Conservation (phyloP, 129 eudicot species). For the Rutidosis leptorrhynchoides region DNA sequence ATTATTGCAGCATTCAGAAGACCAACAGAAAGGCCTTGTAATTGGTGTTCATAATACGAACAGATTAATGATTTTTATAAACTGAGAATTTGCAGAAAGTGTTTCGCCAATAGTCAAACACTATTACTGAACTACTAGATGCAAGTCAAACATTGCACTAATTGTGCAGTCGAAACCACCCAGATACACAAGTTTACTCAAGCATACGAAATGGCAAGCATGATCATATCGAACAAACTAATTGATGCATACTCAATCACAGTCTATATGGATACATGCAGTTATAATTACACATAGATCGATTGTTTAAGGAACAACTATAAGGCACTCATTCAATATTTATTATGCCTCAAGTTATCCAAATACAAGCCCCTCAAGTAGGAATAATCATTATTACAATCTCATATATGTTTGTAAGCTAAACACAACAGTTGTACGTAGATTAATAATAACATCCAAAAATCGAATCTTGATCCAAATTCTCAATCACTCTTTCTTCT, state of each 20-base stretch:
- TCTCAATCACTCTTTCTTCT: constrained; percentile 58
- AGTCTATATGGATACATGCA: not conserved
- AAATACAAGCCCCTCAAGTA: constrained; percentile 26
- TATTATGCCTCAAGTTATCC: constrained; percentile 20
- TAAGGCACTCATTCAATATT: constrained; percentile 17
- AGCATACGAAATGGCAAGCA: not conserved
- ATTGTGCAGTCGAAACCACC: not conserved
- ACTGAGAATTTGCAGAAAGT: not conserved
- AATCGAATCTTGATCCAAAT: constrained; percentile 9
- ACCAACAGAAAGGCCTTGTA: no score
- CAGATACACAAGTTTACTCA: not conserved
- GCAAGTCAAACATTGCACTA: not conserved
- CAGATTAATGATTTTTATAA: not conserved
- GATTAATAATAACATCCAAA: constrained; percentile 17
- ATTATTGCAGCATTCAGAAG: no score
- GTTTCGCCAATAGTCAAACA: not conserved
- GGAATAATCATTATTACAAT: constrained; percentile 7
- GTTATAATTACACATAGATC: not conserved
- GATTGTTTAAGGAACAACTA: not conserved
- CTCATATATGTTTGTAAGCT: constrained; percentile 9
- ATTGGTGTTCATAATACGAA: not conserved
- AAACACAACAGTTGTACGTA: not conserved
- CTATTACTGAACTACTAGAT: not conserved
- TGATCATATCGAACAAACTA: not conserved
- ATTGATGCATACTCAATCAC: not conserved